Evolutionary conservation across 2,329 filamentous ascomycete genomes (phyloP), one percentile per base, ranked within the genome.

Genomic region (Ramichloridium luteum): DNA sequence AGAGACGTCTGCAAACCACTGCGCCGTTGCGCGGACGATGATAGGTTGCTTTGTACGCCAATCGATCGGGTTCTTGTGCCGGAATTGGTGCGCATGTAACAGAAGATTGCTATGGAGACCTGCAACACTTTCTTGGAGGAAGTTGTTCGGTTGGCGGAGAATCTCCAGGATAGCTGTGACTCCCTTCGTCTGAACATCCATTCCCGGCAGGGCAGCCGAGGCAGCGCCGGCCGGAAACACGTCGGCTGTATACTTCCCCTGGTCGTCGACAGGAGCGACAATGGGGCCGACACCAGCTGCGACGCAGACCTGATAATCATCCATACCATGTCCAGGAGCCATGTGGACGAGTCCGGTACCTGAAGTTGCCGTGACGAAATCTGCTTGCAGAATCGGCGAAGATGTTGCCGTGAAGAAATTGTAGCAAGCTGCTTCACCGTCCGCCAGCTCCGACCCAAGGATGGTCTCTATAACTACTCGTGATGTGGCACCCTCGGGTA

Each of bases 1-100:
- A 10, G 70, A 83, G 2, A 94, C 83, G 55, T 96, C 83, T 8
- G 90, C 85, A 52, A 98, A 98, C 90, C 90, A 98, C 58, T 98
- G 90, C 22, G 86, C 83, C 0, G 92, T 98, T 3, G 90, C 88
- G 43, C 90, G 67, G 18, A 92, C 74, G 37, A 98, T 84, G 30
- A 98, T 77, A 1, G 90, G 90, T 44, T 80, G 69, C 58, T 96
- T 98, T 0, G 88, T 93, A 32, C 90, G 72, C 90, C 90, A 98
- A 58, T 98, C 90, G 46, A 96, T 93, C 0, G 90, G 90, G 53
- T 96, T 96, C 56, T 93, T 96, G 64, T 98, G 90, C 31, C 68
- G 68, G 52, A 88, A 79, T 35, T 66, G 67, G 45, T 92, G 79
- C 3, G 70, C 70, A 23, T 69, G 67, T 25, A 94, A 60, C 3